Evolutionary conservation across 306 rosid species (phyloP).

Genomic region (Malus domestica): ASM211411v1 NC_041795.1:608501-609000

Average conservation of each 20-base stretch:
- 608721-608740: neutral
- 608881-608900: neutral
- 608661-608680: constrained; percentile 67
- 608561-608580: neutral
- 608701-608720: neutral
- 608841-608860: neutral
- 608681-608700: neutral
- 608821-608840: constrained; percentile 44
- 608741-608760: constrained; percentile 23
- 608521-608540: constrained; percentile 11
- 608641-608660: constrained; percentile 80
- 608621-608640: constrained; percentile 68
- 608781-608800: constrained; percentile 68
- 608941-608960: constrained; percentile 66
- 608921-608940: neutral
- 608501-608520: neutral
- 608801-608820: constrained; percentile 79
- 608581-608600: constrained; percentile 9
- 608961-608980: constrained; percentile 94
- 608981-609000: constrained; percentile 94
- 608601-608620: constrained; percentile 77
- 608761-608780: constrained; percentile 83
- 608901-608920: neutral
- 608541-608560: constrained; percentile 6
- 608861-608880: neutral